These are phyloP conservation scores for Gamsiella multidivaricata DNA, from an alignment of 192 early-diverging fungal genomes.

Conservation along the genomic window DNA sequence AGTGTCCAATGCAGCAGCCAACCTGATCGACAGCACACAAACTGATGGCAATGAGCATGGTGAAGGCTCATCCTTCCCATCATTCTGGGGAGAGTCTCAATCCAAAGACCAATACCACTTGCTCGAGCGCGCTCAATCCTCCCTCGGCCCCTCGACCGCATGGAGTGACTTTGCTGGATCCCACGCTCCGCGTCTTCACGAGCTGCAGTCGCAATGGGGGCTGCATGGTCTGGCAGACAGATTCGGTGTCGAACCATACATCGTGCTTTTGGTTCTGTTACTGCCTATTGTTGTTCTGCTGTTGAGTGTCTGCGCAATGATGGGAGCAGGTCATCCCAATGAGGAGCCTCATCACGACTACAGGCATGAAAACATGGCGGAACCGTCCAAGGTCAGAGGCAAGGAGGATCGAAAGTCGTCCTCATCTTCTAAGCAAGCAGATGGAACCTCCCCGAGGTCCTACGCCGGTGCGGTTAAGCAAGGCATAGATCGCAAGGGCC, in stretches of 20 bases:
- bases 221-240: slow-evolving; percentile 4
- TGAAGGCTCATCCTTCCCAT: background rate
- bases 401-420: too few relatives aligned
- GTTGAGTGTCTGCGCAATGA: background rate
- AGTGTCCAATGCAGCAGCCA: slow-evolving; percentile 4
- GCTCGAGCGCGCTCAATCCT: background rate
- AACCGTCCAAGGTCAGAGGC: too few relatives aligned
- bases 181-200: background rate
- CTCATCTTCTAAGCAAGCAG: too few relatives aligned
- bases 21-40: background rate
- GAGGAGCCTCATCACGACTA: background rate
- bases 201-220: background rate
- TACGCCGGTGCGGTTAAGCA: too few relatives aligned
- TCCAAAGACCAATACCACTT: background rate
- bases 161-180: background rate
- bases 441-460: too few relatives aligned
- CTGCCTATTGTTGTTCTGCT: slow-evolving; percentile 10
- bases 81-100: background rate
- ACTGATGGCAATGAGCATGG: background rate
- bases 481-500: too few relatives aligned
- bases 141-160: background rate
- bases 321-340: slow-evolving; percentile 9
- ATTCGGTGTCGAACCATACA: slow-evolving; percentile 6
- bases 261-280: slow-evolving; percentile 12
- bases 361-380: background rate